These are phyloP conservation scores for Coemansia aciculifera DNA, from an alignment of 192 early-diverging fungal genomes.

Conservation along the genomic window DNA sequence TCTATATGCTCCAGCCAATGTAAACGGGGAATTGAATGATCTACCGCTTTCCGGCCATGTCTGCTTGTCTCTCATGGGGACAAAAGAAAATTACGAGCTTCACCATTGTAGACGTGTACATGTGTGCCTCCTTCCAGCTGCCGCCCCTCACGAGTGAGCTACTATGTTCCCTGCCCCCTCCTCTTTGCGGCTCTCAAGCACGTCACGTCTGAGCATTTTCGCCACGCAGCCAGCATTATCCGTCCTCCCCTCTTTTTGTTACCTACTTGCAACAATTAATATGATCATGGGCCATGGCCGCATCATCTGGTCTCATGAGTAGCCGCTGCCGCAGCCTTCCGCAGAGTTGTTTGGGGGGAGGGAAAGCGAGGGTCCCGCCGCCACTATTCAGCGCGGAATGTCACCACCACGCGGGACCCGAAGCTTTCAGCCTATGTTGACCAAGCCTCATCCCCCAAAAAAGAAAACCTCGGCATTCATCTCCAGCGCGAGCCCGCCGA, in stretches of 20 bases:
- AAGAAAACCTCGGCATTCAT: neutral
- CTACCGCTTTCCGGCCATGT: conserved; percentile 2
- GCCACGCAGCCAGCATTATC: conserved; percentile 5
- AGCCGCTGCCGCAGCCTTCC: conserved; percentile 8
- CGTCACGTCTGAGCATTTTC: conserved; percentile 5
- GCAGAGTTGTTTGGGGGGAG: neutral
- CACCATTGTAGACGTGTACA: neutral
- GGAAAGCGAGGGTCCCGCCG: neutral
- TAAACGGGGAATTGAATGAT: conserved; percentile 8
- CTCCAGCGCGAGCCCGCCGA: neutral
- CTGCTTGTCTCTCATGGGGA: conserved; percentile 3
- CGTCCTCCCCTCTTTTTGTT: neutral
- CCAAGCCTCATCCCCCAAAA: neutral
- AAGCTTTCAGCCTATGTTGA: neutral
- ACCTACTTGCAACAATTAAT: neutral
- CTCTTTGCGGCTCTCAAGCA: conserved; percentile 4
- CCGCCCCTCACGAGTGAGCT: neutral
- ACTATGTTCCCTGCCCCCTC: neutral
- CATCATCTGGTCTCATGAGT: conserved; percentile 9
- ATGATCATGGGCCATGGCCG: conserved; percentile 14
- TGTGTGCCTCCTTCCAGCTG: neutral
- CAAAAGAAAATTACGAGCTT: conserved; percentile 6
- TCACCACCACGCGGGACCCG: neutral
- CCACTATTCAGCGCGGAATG: neutral
- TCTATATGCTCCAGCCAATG: neutral